Base-by-base conservation (phyloP, 805 yeast species). In the Candida awuae region DNA sequence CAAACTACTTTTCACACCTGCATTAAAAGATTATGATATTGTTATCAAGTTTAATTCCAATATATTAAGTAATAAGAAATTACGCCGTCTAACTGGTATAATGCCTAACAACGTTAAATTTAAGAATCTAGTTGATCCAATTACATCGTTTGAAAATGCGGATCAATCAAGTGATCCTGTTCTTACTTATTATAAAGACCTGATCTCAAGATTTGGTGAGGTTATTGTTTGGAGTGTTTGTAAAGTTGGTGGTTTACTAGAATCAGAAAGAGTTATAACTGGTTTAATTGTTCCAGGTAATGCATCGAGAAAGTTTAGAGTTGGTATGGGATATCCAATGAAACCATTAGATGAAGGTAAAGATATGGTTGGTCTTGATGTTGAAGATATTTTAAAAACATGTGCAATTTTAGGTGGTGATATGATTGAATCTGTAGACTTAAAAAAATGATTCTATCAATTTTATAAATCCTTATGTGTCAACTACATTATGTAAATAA, bases 21-120 rank as follows among this genome's bases (percentile, higher is more conserved):
- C 94, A 0, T 64, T 83, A 38, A 69, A 72, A 42, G 97, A 90
- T 60, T 92, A 80, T 57, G 95, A 90, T 55, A 77, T 92, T 49
- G 79, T 79, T 12, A 69, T 92, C 44, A 67, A 71, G 34, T 62
- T 87, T 37, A 72, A 71, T 47, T 56, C 60, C 4, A 21, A 15
- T 18, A 26, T 32, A n/a, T 8, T 25, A 15, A 21, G 18, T 27
- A 47, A 52, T 1, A 38, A 34, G 12, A 61, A 63, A 32, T 53
- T 75, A 29, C 58, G 70, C 26, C 49, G 67, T 3, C 58, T 71
- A 8, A 67, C 79, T 6, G 92, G 92, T 42, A 60, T 81, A 8
- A 52, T 75, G 29, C 74, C 74, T 8, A 54, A 68, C 13, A 61
- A 66, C 44, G 14, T 41, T 5, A 69, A 70, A 36, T 81, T 73